These are phyloP conservation scores for Acanthamoeba polyphaga DNA, from an alignment of 208 protist genomes.

Conservation along the genomic window DNA sequence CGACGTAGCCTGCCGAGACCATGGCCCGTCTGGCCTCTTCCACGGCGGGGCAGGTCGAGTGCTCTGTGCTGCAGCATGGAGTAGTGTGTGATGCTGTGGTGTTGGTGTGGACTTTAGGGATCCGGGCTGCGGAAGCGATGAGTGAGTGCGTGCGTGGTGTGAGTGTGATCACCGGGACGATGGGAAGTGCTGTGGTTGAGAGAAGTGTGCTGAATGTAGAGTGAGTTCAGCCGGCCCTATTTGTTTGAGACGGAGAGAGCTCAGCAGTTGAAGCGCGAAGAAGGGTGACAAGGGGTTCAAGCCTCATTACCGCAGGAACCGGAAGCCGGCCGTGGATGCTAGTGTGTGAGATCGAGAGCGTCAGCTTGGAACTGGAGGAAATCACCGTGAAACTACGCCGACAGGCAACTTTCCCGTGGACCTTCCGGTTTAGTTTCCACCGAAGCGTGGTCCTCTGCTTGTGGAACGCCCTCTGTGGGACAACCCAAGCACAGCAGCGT, in stretches of 20 bases:
- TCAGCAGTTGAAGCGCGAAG: not conserved
- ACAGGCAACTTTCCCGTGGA: not conserved
- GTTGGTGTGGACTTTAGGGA: not conserved
- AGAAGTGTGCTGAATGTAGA: not conserved
- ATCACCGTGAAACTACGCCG: not conserved
- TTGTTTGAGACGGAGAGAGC: not conserved
- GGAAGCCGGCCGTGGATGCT: not conserved
- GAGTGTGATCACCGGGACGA: not conserved
- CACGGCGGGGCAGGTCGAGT: not conserved
- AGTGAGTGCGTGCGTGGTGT: not conserved
- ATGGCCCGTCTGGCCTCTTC: conserved; percentile 16
- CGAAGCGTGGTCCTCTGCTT: not conserved
- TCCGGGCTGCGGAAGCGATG: not conserved
- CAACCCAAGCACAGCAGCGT: not conserved
- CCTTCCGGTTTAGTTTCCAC: not conserved
- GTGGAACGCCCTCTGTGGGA: not conserved
- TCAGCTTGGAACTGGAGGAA: conserved; percentile 6
- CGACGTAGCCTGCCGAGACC: conserved; percentile 25
- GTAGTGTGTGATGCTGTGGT: too few species aligned
- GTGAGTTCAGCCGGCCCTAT: not conserved
- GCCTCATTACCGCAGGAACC: conserved; percentile 2
- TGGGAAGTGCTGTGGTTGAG: too few species aligned
- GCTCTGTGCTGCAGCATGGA: not conserved
- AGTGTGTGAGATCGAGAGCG: conserved; percentile 11
- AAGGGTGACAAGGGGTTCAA: not conserved